A percentile compares a stretch with the other conserved stretches of the same genome.
These are phyloP conservation scores for Geotrichum australiense DNA, from an alignment of 1,139 yeast genomes.

Conservation along the genomic window DNA sequence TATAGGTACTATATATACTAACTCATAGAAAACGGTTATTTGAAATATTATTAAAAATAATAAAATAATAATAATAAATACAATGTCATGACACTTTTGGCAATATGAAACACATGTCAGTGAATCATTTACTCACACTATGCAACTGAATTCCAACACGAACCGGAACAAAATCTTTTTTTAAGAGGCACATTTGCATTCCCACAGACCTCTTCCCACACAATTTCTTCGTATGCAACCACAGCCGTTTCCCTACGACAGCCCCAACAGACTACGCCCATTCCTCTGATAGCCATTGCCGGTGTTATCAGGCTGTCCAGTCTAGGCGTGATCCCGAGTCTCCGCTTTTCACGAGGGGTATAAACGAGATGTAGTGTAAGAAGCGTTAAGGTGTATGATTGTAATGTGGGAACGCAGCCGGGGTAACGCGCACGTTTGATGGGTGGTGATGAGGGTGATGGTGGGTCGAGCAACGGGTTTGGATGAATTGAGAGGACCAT, in stretches of 20 bases:
- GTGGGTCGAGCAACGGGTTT: conserved; percentile 33
- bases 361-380: conserved; percentile 41
- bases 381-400: conserved; percentile 40
- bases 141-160: conserved; percentile 3
- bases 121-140: too few species aligned
- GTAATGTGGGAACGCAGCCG: conserved; percentile 35
- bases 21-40: too few species aligned
- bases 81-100: too few species aligned
- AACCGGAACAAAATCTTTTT: conserved; percentile 1
- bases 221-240: not conserved
- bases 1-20: too few species aligned
- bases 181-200: not conserved
- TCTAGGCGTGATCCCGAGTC: conserved; percentile 38
- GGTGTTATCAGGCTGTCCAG: conserved; percentile 38
- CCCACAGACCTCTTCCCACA: conserved; percentile 3
- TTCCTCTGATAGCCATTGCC: not conserved
- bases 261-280: not conserved
- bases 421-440: conserved; percentile 15
- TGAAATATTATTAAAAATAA: too few species aligned
- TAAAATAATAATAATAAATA: too few species aligned
- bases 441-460: conserved; percentile 13
- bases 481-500: conserved; percentile 46
- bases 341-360: conserved; percentile 40
- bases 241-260: conserved; percentile 1
- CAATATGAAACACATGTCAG: too few species aligned